These are phyloP conservation scores for Dendrothele bispora DNA, from an alignment of 768 basidiomycete species.

Conservation along the genomic window DNA sequence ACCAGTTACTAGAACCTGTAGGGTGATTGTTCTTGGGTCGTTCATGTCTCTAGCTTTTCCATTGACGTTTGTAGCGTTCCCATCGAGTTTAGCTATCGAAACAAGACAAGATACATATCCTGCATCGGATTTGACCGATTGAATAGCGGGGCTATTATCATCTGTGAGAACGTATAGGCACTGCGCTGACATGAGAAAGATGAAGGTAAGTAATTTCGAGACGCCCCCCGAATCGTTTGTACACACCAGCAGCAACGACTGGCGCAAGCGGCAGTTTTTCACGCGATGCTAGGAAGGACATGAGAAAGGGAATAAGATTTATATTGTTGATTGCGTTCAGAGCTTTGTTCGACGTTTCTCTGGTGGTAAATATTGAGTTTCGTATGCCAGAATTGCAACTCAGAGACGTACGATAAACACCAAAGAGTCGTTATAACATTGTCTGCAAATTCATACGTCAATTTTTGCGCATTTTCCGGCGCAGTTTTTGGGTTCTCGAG, in stretches of 20 bases:
- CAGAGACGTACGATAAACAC: conserved; percentile 84
- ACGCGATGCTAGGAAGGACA: conserved; percentile 82
- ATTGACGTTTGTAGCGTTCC: conserved; percentile 26
- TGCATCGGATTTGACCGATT: conserved; percentile 61
- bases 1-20: conserved; percentile 77
- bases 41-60: conserved; percentile 40
- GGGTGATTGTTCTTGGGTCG: conserved; percentile 49
- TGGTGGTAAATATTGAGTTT: conserved; percentile 32
- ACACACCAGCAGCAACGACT: conserved; percentile 77
- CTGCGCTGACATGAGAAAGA: conserved; percentile 56
- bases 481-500: conserved; percentile 59
- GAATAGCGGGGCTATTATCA: conserved; percentile 77
- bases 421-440: conserved; percentile 91
- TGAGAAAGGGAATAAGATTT: conserved; percentile 76
- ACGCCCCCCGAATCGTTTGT: too few species aligned
- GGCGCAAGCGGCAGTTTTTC: conserved; percentile 68
- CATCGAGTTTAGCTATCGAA: conserved; percentile 56
- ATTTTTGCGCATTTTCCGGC: conserved; percentile 67
- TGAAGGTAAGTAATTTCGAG: conserved; percentile 1
- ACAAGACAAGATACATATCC: conserved; percentile 66
- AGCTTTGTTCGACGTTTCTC: conserved; percentile 94
- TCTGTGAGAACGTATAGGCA: conserved; percentile 92
- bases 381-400: neutral
- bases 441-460: conserved; percentile 87
- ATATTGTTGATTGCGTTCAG: conserved; percentile 83